Conservation (phyloP, 768 basidiomycete genomes). For the Asterophora parasitica region DNA sequence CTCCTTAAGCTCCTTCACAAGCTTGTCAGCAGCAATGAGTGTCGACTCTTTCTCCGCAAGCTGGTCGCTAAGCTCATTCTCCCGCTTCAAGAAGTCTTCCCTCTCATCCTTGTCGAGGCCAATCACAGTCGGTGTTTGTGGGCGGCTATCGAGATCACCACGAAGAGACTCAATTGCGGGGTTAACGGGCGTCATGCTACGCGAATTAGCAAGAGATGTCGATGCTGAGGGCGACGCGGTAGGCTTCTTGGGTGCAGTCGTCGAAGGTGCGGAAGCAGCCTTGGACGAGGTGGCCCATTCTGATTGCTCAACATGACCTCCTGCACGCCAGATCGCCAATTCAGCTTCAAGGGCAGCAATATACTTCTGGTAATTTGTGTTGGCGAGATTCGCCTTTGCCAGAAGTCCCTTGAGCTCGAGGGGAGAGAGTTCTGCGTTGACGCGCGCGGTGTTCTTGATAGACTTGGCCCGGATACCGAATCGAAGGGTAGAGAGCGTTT, state of each 20-base stretch:
- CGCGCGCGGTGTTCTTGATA: conserved; percentile 99
- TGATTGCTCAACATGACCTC: conserved; percentile 76
- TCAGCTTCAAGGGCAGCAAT: conserved; percentile 90
- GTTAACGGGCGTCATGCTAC: conserved; percentile 70
- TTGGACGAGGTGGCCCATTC: conserved; percentile 79
- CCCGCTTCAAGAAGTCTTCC: conserved; percentile 92
- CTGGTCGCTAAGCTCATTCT: conserved; percentile 94
- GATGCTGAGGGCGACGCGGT: conserved; percentile 63
- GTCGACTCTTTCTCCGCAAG: conserved; percentile 89
- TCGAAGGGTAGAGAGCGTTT: conserved; percentile 94
- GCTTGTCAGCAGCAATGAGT: conserved; percentile 74
- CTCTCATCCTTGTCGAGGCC: conserved; percentile 93
- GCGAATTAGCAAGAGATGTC: conserved; percentile 42
- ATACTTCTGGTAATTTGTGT: conserved; percentile 79
- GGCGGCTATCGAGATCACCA: conserved; percentile 73
- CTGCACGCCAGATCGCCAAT: conserved; percentile 82
- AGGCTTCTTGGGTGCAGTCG: conserved; percentile 55
- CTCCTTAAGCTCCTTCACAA: conserved; percentile 83
- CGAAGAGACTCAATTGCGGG: conserved; percentile 69
- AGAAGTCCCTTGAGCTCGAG: conserved; percentile 91
- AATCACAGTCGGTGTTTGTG: conserved; percentile 87
- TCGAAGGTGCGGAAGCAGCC: conserved; percentile 41
- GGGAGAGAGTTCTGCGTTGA: conserved; percentile 96
- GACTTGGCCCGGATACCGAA: conserved; percentile 99
- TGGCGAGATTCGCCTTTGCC: conserved; percentile 83